These are phyloP conservation scores for Calonectria hongkongensis DNA, from an alignment of 2,329 filamentous ascomycete genomes.

Conservation along the genomic window DNA sequence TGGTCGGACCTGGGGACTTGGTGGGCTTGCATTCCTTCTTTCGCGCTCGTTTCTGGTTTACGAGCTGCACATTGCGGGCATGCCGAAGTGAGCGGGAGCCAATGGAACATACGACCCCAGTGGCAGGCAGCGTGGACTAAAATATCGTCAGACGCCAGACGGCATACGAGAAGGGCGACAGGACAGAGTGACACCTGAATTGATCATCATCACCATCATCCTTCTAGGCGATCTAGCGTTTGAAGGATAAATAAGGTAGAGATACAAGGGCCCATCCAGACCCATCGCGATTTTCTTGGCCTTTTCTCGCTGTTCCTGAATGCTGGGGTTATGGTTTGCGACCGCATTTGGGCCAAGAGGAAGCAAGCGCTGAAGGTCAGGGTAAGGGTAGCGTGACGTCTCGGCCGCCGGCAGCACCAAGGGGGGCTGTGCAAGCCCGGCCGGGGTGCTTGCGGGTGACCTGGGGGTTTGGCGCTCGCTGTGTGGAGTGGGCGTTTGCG, in stretches of 20 bases:
- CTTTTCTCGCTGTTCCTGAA: constrained; percentile 17
- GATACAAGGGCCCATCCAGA: constrained; percentile 1
- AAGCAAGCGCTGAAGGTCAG: constrained; percentile 11
- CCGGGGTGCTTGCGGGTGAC: constrained; percentile 19
- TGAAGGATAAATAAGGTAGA: constrained; percentile 15
- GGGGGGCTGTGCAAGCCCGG: constrained; percentile 42
- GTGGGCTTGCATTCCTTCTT: constrained; percentile 29
- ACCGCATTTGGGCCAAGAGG: constrained; percentile 1
- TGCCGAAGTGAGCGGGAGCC: constrained; percentile 25
- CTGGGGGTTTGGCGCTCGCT: constrained; percentile 2
- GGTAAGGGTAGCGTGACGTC: constrained; percentile 32
- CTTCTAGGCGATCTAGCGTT: neutral
- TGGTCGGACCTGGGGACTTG: neutral
- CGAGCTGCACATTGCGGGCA: constrained; percentile 15
- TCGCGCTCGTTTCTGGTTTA: constrained; percentile 15
- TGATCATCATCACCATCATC: neutral
- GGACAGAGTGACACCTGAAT: neutral
- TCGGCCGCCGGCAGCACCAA: constrained; percentile 37
- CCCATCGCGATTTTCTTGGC: constrained; percentile 28
- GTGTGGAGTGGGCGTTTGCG: constrained; percentile 18
- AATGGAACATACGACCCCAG: constrained; percentile 1
- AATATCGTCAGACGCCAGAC: neutral
- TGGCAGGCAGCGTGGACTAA: neutral
- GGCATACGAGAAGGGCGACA: neutral
- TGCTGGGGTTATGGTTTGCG: constrained; percentile 17